Conservation (phyloP, 176 grass and related monocot species). For the Guadua angustifolia region DNA sequence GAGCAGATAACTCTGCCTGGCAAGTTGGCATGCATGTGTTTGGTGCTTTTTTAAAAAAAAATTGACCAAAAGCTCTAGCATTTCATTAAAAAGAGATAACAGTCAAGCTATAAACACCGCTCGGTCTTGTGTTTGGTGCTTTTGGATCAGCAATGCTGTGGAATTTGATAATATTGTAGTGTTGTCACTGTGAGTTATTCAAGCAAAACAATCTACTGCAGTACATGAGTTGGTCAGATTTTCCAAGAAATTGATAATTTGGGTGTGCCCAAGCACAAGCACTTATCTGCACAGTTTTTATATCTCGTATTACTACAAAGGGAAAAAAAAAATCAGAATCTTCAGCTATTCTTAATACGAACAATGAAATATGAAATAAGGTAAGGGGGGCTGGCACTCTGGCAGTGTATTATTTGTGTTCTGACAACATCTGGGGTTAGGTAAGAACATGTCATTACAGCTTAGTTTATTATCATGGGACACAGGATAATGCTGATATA, state of each 20-base stretch:
- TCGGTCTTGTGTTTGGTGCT: neutral
- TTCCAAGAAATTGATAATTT: constrained; percentile 27
- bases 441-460: constrained; percentile 42
- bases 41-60: neutral
- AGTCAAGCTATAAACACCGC: too few species aligned
- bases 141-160: constrained; percentile 29
- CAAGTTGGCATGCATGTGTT: constrained; percentile 44
- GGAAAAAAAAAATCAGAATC: neutral
- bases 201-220: neutral
- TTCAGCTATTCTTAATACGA: neutral
- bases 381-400: neutral
- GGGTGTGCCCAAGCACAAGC: neutral
- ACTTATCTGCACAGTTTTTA: neutral
- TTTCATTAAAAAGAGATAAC: too few species aligned
- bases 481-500: constrained; percentile 35
- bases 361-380: constrained; percentile 32
- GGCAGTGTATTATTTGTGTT: neutral
- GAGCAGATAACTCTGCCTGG: constrained; percentile 33
- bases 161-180: constrained; percentile 4
- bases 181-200: neutral
- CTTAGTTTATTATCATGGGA: constrained; percentile 34
- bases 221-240: constrained; percentile 8
- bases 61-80: too few species aligned
- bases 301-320: neutral
- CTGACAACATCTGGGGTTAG: constrained; percentile 32